phyloP scores from a whole-genome alignment of 2,329 filamentous ascomycete genomes.

The Fusarium siculi region DNA sequence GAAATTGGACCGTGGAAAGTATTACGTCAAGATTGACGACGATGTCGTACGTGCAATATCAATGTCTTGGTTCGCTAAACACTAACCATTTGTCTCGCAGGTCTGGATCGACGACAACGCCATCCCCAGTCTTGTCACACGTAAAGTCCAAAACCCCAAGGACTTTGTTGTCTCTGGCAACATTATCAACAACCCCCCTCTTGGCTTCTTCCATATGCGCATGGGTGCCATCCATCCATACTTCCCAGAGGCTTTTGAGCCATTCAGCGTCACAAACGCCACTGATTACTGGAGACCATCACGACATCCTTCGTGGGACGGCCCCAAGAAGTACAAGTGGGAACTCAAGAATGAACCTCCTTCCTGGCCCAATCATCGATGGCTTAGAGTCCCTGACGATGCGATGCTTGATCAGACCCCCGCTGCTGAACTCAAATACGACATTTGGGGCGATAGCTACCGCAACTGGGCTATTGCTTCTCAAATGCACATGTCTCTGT shows the following conservation, averaged over 20 bases:
- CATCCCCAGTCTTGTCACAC: conserved; percentile 24
- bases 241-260: conserved; percentile 14
- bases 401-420: conserved; percentile 24
- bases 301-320: conserved; percentile 19
- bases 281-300: conserved; percentile 33
- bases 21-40: conserved; percentile 40
- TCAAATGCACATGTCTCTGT: conserved; percentile 33
- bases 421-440: conserved; percentile 20
- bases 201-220: conserved; percentile 33
- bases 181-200: conserved; percentile 36
- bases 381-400: conserved; percentile 26
- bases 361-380: conserved; percentile 3
- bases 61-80: neutral
- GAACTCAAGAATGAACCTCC: neutral
- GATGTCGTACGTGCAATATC: conserved; percentile 8
- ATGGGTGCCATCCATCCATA: conserved; percentile 36
- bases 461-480: conserved; percentile 31
- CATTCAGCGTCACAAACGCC: neutral
- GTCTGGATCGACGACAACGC: conserved; percentile 35
- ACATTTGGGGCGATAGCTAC: conserved; percentile 29
- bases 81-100: conserved; percentile 7
- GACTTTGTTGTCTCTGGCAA: conserved; percentile 33
- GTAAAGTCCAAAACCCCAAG: conserved; percentile 22
- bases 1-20: conserved; percentile 31
- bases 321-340: conserved; percentile 16